Conservation (phyloP, 2,329 filamentous ascomycete species). For the Trichoderma sp. region DNA sequence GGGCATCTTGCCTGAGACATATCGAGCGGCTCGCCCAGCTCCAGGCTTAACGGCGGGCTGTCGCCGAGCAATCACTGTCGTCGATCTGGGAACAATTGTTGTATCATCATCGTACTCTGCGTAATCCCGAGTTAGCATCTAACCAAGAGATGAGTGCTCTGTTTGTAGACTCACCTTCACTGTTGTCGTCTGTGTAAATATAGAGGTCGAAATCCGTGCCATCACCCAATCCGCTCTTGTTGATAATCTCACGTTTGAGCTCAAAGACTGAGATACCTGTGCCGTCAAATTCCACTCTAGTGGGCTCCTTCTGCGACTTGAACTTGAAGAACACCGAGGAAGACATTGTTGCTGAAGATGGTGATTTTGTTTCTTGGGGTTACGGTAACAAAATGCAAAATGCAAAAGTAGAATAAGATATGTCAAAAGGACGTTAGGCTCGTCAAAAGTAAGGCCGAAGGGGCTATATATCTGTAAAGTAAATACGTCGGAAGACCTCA, state of each 20-base stretch:
- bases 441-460: slow-evolving; percentile 14
- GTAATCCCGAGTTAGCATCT: slow-evolving; percentile 29
- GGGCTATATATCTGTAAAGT: slow-evolving; percentile 19
- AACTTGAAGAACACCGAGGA: slow-evolving; percentile 99
- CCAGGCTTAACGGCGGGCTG: slow-evolving; percentile 81
- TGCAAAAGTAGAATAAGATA: slow-evolving; percentile 24
- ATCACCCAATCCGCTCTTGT: slow-evolving; percentile 87
- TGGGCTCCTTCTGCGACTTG: slow-evolving; percentile 96
- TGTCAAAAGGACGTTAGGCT: slow-evolving; percentile 19
- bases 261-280: slow-evolving; percentile 98
- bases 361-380: slow-evolving; percentile 25
- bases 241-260: slow-evolving; percentile 97
- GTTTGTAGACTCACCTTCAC: slow-evolving; percentile 67
- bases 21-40: slow-evolving; percentile 86
- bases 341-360: slow-evolving; percentile 62
- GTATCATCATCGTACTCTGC: slow-evolving; percentile 97
- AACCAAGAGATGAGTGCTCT: neutral
- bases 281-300: slow-evolving; percentile 92
- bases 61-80: slow-evolving; percentile 85
- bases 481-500: slow-evolving; percentile 23
- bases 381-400: slow-evolving; percentile 24
- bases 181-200: slow-evolving; percentile 89
- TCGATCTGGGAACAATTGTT: slow-evolving; percentile 92
- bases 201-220: slow-evolving; percentile 94
- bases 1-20: slow-evolving; percentile 95